Percentiles rank a stretch among this genome's conserved stretches.
Evolutionary conservation across 768 basidiomycete genomes (phyloP).

Genomic region (Naganishia vaughanmartiniae): DNA sequence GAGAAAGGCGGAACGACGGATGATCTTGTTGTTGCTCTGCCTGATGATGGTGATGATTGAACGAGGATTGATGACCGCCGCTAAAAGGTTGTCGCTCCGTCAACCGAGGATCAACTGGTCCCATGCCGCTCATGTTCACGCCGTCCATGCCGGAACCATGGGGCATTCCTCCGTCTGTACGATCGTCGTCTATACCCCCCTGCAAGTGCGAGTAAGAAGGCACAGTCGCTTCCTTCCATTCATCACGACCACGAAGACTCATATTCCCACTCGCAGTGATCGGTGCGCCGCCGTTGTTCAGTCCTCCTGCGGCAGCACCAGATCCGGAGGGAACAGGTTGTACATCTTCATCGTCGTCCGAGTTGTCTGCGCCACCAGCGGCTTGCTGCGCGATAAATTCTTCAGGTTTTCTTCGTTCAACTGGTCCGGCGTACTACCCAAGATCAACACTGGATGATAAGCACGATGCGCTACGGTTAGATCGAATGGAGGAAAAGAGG

Average conservation of each 20-base stretch:
- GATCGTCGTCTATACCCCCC: background rate
- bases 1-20: background rate
- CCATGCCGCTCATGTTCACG: background rate
- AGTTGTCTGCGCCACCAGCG: slow-evolving; percentile 42
- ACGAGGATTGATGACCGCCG: background rate
- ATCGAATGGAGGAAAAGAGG: background rate
- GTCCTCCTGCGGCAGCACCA: background rate
- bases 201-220: slow-evolving; percentile 9
- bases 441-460: background rate
- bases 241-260: slow-evolving; percentile 31
- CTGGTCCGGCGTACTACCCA: slow-evolving; percentile 47
- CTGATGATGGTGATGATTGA: no score
- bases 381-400: slow-evolving; percentile 44
- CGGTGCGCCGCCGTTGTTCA: slow-evolving; percentile 3
- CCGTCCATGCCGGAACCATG: background rate
- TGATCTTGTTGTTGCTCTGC: no score
- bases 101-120: slow-evolving; percentile 8
- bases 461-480: background rate
- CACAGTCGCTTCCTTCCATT: slow-evolving; percentile 30
- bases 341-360: slow-evolving; percentile 45
- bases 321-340: background rate
- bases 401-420: slow-evolving; percentile 46
- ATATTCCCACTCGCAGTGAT: slow-evolving; percentile 14
- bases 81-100: background rate
- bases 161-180: background rate